phyloP scores from a whole-genome alignment of 768 basidiomycete species.

The Kondoa subrosea region DNA sequence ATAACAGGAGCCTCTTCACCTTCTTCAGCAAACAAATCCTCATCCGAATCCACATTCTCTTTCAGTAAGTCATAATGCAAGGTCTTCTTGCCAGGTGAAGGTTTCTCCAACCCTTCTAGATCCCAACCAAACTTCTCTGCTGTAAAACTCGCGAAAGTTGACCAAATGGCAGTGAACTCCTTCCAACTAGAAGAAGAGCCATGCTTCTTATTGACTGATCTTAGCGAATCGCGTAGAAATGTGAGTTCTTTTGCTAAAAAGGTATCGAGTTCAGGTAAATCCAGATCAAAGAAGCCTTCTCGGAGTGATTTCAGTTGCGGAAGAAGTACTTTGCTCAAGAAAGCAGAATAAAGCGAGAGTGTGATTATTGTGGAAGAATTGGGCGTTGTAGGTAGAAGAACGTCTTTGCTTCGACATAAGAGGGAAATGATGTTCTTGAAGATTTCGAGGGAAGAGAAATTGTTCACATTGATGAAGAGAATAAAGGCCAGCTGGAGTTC shows the following conservation, averaged over 20 bases:
- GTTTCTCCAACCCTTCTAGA: constrained; percentile 23
- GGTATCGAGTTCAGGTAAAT: constrained; percentile 23
- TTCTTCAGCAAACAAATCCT: constrained; percentile 38
- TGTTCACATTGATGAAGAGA: constrained; percentile 33
- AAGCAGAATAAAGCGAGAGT: constrained; percentile 19
- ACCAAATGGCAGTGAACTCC: constrained; percentile 13
- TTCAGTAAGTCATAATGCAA: constrained; percentile 9
- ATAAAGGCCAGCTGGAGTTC: constrained; percentile 34
- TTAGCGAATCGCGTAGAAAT: constrained; percentile 12
- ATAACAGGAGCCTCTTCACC: constrained; percentile 29
- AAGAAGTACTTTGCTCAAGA: constrained; percentile 19
- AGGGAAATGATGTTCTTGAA: constrained; percentile 33
- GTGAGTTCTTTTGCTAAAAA: constrained; percentile 21
- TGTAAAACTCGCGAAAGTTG: constrained; percentile 8
- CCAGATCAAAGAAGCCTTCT: constrained; percentile 18
- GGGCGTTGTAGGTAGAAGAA: constrained; percentile 19
- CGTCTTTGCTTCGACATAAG: constrained; percentile 27
- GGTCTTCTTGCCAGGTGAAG: constrained; percentile 4
- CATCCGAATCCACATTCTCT: constrained; percentile 14
- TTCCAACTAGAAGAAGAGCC: neutral
- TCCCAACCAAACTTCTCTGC: constrained; percentile 35
- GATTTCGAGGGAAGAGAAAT: constrained; percentile 32
- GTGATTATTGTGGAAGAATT: neutral
- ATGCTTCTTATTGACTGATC: constrained; percentile 10
- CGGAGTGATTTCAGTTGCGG: constrained; percentile 12